phyloP scores from a whole-genome alignment of 2,329 filamentous ascomycete genomes.

The Zarea fungicola region DNA sequence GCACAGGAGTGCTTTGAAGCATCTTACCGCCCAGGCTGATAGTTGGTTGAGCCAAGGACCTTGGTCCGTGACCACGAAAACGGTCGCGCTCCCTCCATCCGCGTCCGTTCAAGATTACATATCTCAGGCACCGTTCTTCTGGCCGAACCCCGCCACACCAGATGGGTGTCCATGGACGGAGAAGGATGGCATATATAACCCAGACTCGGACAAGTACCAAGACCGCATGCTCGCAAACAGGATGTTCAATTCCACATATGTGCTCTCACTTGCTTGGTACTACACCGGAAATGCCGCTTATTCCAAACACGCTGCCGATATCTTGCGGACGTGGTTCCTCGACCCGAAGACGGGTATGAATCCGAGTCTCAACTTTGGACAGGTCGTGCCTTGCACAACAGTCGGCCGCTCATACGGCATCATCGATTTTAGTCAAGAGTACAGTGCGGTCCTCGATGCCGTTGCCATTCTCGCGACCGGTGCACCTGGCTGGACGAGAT shows the following conservation, averaged over 20 bases:
- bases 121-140: slow-evolving; percentile 22
- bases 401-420: slow-evolving; percentile 19
- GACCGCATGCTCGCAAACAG: slow-evolving; percentile 20
- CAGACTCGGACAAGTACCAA: slow-evolving; percentile 18
- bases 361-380: slow-evolving; percentile 22
- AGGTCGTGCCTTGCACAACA: slow-evolving; percentile 19
- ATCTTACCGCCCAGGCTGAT: slow-evolving; percentile 16
- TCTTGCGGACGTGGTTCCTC: slow-evolving; percentile 24
- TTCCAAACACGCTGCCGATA: slow-evolving; percentile 19
- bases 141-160: slow-evolving; percentile 16
- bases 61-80: slow-evolving; percentile 22
- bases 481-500: slow-evolving; percentile 18
- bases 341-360: slow-evolving; percentile 21
- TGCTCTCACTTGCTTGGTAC: slow-evolving; percentile 23
- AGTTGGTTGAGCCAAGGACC: slow-evolving; percentile 21
- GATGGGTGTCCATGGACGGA: slow-evolving; percentile 22
- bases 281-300: slow-evolving; percentile 22
- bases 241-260: slow-evolving; percentile 22
- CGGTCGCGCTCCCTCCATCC: slow-evolving; percentile 14
- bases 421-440: slow-evolving; percentile 22
- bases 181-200: slow-evolving; percentile 22
- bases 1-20: slow-evolving; percentile 7
- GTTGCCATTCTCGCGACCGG: slow-evolving; percentile 17
- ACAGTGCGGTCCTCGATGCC: slow-evolving; percentile 23
- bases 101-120: slow-evolving; percentile 20